Evolutionary conservation across 2,329 filamentous ascomycete genomes (phyloP).

Genomic region (Aspergillus flavus): DNA sequence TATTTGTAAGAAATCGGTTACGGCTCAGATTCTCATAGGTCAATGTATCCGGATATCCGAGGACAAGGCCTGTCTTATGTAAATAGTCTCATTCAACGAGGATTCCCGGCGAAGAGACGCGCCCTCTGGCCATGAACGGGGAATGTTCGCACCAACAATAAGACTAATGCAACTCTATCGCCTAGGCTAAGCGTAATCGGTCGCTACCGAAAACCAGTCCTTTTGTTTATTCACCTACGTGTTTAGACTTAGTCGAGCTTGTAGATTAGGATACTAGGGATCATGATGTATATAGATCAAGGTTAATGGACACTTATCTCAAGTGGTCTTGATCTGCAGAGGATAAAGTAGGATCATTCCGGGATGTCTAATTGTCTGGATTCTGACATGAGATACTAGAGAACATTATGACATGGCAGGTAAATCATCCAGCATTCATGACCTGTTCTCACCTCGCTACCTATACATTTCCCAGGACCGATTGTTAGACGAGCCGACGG

Average conservation of each 20-base stretch:
- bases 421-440: background rate
- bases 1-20: background rate
- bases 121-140: no score
- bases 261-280: background rate
- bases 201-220: background rate
- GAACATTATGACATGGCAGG: background rate
- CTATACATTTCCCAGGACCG: background rate
- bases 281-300: background rate
- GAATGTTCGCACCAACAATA: background rate
- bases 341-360: background rate
- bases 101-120: background rate
- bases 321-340: no score
- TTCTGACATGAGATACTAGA: background rate
- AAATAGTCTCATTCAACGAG: background rate
- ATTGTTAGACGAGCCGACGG: background rate
- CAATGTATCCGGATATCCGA: background rate
- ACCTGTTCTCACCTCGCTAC: background rate
- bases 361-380: background rate
- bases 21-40: background rate
- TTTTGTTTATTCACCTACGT: background rate
- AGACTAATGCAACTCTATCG: conserved; percentile 1
- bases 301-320: no score
- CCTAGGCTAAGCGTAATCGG: background rate
- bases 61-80: background rate
- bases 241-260: background rate